phyloP scores from a whole-genome alignment of 768 basidiomycete species.

The Suillus alpinus region DNA sequence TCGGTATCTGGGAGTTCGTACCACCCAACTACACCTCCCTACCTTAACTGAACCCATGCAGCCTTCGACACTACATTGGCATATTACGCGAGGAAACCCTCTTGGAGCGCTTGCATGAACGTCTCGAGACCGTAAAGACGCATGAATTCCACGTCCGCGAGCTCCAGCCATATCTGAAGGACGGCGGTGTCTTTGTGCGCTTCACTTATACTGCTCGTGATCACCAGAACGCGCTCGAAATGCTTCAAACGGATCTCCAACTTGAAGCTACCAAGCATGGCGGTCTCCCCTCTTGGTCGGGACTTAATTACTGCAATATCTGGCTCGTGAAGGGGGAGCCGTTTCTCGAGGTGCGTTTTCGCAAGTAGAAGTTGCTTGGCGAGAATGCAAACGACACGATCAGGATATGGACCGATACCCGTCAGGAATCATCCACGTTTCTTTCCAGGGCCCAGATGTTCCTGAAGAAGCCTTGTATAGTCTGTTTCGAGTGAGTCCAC shows the following conservation, averaged over 20 bases:
- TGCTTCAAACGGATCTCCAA: slow-evolving; percentile 49
- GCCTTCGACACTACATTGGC: slow-evolving; percentile 65
- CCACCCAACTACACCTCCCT: slow-evolving; percentile 3
- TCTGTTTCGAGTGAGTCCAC: slow-evolving; percentile 62
- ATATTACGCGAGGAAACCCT: slow-evolving; percentile 58
- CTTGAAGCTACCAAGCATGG: slow-evolving; percentile 46
- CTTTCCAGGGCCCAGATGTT: slow-evolving; percentile 88
- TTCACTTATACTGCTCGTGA: slow-evolving; percentile 54
- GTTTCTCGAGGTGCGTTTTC: slow-evolving; percentile 69
- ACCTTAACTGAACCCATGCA: slow-evolving; percentile 26
- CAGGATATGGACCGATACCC: slow-evolving; percentile 88
- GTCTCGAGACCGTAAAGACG: slow-evolving; percentile 50
- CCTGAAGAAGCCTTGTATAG: slow-evolving; percentile 77
- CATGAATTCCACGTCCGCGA: slow-evolving; percentile 62
- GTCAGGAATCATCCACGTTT: slow-evolving; percentile 66
- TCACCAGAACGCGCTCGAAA: slow-evolving; percentile 37
- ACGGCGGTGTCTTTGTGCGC: slow-evolving; percentile 82
- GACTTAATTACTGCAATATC: slow-evolving; percentile 46
- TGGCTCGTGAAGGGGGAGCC: slow-evolving; percentile 80
- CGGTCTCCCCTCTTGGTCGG: slow-evolving; percentile 63
- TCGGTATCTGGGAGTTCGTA: slow-evolving; percentile 73
- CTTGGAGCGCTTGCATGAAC: slow-evolving; percentile 42
- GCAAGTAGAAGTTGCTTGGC: background rate
- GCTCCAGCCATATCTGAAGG: slow-evolving; percentile 67
- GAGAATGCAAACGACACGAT: background rate